Base-by-base conservation (phyloP, 768 basidiomycete genomes). In the Xerocomellus dryophilus region DNA sequence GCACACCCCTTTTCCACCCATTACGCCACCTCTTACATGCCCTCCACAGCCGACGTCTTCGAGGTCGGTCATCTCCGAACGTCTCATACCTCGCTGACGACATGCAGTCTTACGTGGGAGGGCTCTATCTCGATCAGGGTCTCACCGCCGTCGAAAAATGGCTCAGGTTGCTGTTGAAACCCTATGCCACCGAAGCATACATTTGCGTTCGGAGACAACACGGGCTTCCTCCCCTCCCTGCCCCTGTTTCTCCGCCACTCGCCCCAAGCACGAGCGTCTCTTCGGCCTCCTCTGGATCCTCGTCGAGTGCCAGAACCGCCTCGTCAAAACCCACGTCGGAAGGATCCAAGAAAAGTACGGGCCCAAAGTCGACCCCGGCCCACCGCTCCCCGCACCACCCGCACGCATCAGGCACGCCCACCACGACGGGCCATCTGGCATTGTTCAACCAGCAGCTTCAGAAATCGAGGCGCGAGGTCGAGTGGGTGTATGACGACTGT, bases 371-470 rank as follows among this genome's bases (percentile, higher is more conserved):
- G 56, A 64, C 47, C 43, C 65, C 17, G 31, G 49, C 23, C 21
- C 56, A 10, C 47, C 51, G 50, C 29, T 43, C 10, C 57, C 27
- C 18, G 4, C 58, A 34, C 12, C n/a, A n/a, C n/a, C 56, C 64
- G 18, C 67, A 50, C 23, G 55, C 66, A 39, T 50, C 65, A 14
- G 61, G 64, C 25, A 65, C 65, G 38, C 53, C 68, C 29, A 63
- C 71, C 12, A 73, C 66, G 45, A 69, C 71, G 31, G 90, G 90
- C 5, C 85, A 91, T 64, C 80, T 92, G 11, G 85, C 86, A 35
- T 70, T 92, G 50, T 90, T 92, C 76, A 92, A 92, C 65, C 89
- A 91, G 71, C 74, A 80, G 52, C 66, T 91, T 50, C 84, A 87
- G 70, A 86, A 81, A 69, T 60, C 65, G 25, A 76, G 74, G 62